Base-by-base conservation (phyloP, 192 early-diverging fungal genomes). In the Coemansia asiatica region DNA sequence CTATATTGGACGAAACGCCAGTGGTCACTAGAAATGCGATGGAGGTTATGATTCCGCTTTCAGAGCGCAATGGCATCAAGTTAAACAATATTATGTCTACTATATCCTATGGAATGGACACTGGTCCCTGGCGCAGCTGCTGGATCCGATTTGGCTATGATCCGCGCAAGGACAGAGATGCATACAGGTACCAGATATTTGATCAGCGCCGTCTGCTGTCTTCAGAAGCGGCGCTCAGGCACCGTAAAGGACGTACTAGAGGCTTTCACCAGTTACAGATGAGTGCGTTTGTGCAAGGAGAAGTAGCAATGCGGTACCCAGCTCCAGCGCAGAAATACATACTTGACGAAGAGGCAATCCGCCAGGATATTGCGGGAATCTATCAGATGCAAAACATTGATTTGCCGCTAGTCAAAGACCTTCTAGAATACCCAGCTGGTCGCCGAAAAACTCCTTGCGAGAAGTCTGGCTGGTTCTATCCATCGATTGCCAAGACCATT, bases 121-220 rank as follows among this genome's bases (percentile, higher is more conserved):
- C 27, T 0, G 75, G 80, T 1, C 61, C 80, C 8, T 82, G 80
- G 80, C 71, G 80, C 38, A 71, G 63, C 60, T 82, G 80, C 66
- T 82, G 80, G 80, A 74, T 82, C 44, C 63, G 75, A 7, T 66
- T 74, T 54, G 80, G 80, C 55, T 82, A 82, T 35, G 80, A 82
- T 16, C 80, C 80, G 23, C 74, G 80, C 33, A 68, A 59, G 26
- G 59, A 76, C 22, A 54, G 58, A 13, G 80, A 68, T 13, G 49
- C 79, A 0, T 75, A 66, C 70, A 72, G 55, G 61, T 81, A 81
- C 79, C 79, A 81, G 36, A 38, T 81, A 8, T 23, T 81, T 33
- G 79, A 75, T 23, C 68, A 75, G 48, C 79, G 79, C 31, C 18
- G 46, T 0, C 33, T 54, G 21, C 25, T n/a, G n/a, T 3, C 27